phyloP scores from a whole-genome alignment of 2,329 filamentous ascomycete genomes.

The Sclerotiophoma versabilis region DNA sequence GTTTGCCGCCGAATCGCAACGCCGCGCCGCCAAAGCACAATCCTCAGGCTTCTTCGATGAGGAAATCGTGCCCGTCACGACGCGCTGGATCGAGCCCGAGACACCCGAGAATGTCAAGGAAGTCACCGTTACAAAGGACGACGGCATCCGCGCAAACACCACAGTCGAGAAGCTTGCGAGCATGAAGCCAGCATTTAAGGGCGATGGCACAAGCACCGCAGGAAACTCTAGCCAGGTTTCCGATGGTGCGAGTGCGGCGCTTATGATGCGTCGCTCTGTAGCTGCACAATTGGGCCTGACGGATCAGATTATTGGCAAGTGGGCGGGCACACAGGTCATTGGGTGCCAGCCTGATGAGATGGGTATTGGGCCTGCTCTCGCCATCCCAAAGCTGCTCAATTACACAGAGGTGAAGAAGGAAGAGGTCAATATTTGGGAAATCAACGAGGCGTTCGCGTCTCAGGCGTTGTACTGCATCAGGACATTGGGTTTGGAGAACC shows the following conservation, averaged over 20 bases:
- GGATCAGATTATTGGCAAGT: conserved; percentile 78
- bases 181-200: conserved; percentile 85
- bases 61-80: conserved; percentile 83
- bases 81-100: conserved; percentile 70
- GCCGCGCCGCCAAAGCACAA: conserved; percentile 74
- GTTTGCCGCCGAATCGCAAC: conserved; percentile 78
- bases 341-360: conserved; percentile 91
- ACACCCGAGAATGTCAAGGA: conserved; percentile 57
- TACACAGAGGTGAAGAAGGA: conserved; percentile 69
- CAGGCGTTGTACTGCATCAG: conserved; percentile 75
- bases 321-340: conserved; percentile 76
- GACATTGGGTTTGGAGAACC: conserved; percentile 70
- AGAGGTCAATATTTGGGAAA: conserved; percentile 87
- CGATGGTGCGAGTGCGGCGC: conserved; percentile 82
- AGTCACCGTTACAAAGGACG: conserved; percentile 77
- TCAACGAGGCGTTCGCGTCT: conserved; percentile 81
- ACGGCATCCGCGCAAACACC: conserved; percentile 77
- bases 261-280: conserved; percentile 85
- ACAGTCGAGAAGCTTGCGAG: conserved; percentile 74
- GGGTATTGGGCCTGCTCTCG: conserved; percentile 87
- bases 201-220: conserved; percentile 78
- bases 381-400: conserved; percentile 81
- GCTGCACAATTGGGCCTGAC: conserved; percentile 75
- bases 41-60: conserved; percentile 72
- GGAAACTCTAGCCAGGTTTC: conserved; percentile 87